Conservation (phyloP, 257 asterid genomes). For the Solanum dulcamara region DNA sequence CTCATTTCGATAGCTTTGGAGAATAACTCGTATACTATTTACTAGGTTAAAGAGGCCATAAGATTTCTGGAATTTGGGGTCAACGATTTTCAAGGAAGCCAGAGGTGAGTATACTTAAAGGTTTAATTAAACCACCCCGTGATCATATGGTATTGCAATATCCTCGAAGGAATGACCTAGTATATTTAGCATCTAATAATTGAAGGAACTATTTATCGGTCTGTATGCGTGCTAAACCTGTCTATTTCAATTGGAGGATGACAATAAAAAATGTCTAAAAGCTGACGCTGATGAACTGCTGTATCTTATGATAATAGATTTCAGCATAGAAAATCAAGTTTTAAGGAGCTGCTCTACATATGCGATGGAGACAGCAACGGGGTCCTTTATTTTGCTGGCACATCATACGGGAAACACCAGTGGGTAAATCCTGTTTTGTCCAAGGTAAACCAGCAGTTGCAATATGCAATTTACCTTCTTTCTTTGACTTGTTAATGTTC, state of each 20-base stretch:
- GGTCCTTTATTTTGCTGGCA: constrained; percentile 82
- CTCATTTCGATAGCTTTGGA: neutral
- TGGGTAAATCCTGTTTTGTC: constrained; percentile 93
- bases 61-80: constrained; percentile 47
- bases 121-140: neutral
- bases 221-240: neutral
- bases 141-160: neutral
- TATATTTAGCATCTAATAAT: neutral
- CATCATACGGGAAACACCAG: constrained; percentile 87
- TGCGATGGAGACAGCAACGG: constrained; percentile 96
- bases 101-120: constrained; percentile 34
- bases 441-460: constrained; percentile 38
- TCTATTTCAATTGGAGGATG: neutral
- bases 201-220: neutral
- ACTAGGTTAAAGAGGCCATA: constrained; percentile 78
- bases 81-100: constrained; percentile 27
- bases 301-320: constrained; percentile 30
- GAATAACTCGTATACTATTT: neutral
- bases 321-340: constrained; percentile 83
- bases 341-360: constrained; percentile 84
- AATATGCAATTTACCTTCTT: neutral
- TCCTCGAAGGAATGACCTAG: neutral
- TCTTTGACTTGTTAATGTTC: neutral
- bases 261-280: neutral
- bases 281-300: constrained; percentile 3